phyloP scores from a whole-genome alignment of 2,329 filamentous ascomycete genomes.

The Colletotrichum musicola region DNA sequence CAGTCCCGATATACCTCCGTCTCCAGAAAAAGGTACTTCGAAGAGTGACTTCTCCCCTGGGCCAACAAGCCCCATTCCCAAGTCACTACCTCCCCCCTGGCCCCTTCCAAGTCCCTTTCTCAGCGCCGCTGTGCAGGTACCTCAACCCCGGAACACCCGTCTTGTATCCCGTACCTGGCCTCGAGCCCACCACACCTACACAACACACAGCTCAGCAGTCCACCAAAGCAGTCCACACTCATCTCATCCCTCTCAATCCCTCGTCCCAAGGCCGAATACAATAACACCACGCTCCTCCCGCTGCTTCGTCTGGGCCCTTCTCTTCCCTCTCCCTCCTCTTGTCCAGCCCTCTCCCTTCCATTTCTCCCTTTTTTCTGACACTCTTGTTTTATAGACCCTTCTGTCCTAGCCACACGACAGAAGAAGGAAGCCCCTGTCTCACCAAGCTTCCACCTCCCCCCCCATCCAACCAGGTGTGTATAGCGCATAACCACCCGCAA shows the following conservation, averaged over 20 bases:
- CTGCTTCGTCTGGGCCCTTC: neutral
- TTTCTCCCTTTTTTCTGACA: constrained; percentile 36
- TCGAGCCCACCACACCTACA: constrained; percentile 6
- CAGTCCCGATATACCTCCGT: constrained; percentile 28
- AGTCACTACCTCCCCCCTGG: constrained; percentile 13
- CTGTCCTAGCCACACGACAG: constrained; percentile 35
- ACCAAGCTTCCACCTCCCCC: constrained; percentile 12
- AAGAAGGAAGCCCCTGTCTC: constrained; percentile 36
- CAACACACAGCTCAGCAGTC: constrained; percentile 12
- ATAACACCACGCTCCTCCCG: constrained; percentile 32
- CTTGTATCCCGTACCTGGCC: constrained; percentile 7
- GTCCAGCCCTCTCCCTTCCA: constrained; percentile 35
- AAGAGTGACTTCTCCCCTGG: constrained; percentile 19
- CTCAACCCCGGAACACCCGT: constrained; percentile 37
- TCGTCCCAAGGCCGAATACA: constrained; percentile 25
- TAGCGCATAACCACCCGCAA: neutral
- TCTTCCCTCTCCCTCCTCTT: constrained; percentile 24
- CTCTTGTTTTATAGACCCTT: constrained; percentile 30
- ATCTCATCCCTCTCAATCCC: neutral
- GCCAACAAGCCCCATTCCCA: constrained; percentile 7
- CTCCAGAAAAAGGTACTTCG: constrained; percentile 36
- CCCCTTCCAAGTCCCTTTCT: constrained; percentile 12
- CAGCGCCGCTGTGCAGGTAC: neutral
- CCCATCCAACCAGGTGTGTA: constrained; percentile 30
- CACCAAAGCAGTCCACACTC: neutral